Conservation (phyloP, 495 filamentous ascomycete genomes). For the Podospora sp. region DNA sequence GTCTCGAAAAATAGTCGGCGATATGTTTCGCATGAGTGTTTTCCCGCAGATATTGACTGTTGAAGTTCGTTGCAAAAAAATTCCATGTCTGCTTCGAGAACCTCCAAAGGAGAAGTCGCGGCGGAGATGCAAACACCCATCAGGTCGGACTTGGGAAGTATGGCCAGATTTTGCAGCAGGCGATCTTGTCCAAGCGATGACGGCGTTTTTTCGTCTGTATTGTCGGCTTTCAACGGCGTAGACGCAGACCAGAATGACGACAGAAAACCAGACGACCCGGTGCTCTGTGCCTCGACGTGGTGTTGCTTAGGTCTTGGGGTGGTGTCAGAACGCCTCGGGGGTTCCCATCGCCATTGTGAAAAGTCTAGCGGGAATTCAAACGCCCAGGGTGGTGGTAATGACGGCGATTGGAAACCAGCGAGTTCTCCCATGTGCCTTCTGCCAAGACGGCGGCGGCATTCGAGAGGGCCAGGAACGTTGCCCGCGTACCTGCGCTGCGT, state of each 20-base stretch:
- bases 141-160: conserved; percentile 8
- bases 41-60: conserved; percentile 22
- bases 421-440: conserved; percentile 52
- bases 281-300: not conserved
- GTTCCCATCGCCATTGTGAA: conserved; percentile 53
- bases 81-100: conserved; percentile 11
- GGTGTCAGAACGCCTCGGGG: conserved; percentile 36
- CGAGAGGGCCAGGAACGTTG: conserved; percentile 52
- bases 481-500: conserved; percentile 32
- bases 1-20: conserved; percentile 11
- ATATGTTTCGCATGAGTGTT: conserved; percentile 13
- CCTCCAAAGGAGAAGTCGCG: conserved; percentile 5
- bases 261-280: not conserved
- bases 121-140: conserved; percentile 12
- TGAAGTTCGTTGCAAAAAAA: conserved; percentile 21
- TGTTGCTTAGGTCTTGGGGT: not conserved
- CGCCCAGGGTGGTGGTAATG: conserved; percentile 43
- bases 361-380: conserved; percentile 43
- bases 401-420: conserved; percentile 39
- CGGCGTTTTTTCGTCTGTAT: not conserved
- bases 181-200: not conserved
- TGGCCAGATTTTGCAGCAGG: not conserved
- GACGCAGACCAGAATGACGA: conserved; percentile 12
- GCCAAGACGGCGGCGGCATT: conserved; percentile 55
- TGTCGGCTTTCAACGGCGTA: not conserved